Base-by-base conservation (phyloP, 2,329 filamentous ascomycete genomes). In the Fusarium nurragi region DNA sequence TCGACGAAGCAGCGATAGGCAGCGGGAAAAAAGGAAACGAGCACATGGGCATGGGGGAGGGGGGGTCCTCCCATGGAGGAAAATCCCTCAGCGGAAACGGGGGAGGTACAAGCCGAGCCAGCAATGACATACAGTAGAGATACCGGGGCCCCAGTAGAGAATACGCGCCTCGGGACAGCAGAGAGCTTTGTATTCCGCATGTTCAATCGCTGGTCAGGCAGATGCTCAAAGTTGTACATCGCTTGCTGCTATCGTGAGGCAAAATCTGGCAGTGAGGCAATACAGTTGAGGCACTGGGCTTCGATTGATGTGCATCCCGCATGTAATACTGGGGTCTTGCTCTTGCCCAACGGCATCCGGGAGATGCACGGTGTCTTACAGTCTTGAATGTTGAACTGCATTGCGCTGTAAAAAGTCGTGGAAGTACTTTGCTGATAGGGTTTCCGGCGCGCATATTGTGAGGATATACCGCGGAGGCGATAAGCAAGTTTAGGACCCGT, bases 11-110 rank as follows among this genome's bases (percentile, higher is more conserved):
- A 63, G 68, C 66, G 65, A 70, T 66, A 64, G 58, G 43, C 46
- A 48, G 43, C 21, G 28, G 48, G 44, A 64, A 62, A 71, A 60
- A 28, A 25, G 47, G 44, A 54, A 45, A 45, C 32, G 48, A 55
- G 49, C 54, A 54, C 59, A 71, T 68, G 69, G 67, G 50, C 49
- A 45, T 60, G 60, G 53, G 55, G 55, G 54, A 52, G 52, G 56
- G 53, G 54, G 64, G 26, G 13, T 16, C 51, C 54, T 54, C 55
- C 58, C 52, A 64, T 63, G 57, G 56, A 48, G 48, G 70, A 72
- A 72, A 72, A 72, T 72, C 70, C 70, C 70, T 72, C 70, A 72
- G 64, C 63, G 47, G 25, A 50, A 65, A 51, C 40, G 69, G 63
- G 65, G 65, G 60, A 28, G 57, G 67, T 67, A 64, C 63, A 53